Conservation (phyloP, 352 stramenopile species). For the Phytophthora pisi region DNA sequence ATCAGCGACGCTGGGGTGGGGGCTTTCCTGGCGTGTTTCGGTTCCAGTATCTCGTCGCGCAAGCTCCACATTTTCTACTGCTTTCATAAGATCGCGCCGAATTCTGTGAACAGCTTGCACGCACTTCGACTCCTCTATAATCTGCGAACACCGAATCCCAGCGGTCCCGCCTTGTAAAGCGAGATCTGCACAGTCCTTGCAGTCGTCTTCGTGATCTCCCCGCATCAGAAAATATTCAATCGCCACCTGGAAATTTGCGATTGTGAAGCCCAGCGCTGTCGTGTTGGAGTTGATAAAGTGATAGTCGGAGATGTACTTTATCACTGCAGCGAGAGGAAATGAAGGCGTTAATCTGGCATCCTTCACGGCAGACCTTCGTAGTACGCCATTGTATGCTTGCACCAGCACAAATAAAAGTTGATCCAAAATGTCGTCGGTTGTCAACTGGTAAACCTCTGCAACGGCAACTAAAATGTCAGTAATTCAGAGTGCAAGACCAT, state of each 20-base stretch:
- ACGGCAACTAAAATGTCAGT: neutral
- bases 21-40: constrained; percentile 23
- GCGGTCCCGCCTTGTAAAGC: constrained; percentile 17
- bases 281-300: constrained; percentile 89
- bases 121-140: constrained; percentile 38
- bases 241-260: constrained; percentile 83
- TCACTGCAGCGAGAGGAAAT: constrained; percentile 62
- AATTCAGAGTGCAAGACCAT: neutral
- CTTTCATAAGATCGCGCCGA: constrained; percentile 30
- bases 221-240: constrained; percentile 78
- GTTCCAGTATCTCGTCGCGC: constrained; percentile 21
- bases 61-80: constrained; percentile 29
- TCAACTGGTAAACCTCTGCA: constrained; percentile 61
- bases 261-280: constrained; percentile 76
- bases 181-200: constrained; percentile 28
- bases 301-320: constrained; percentile 79
- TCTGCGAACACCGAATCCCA: constrained; percentile 21
- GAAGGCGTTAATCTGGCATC: constrained; percentile 13
- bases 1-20: neutral
- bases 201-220: constrained; percentile 34
- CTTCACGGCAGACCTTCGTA: constrained; percentile 9
- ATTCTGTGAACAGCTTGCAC: constrained; percentile 30
- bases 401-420: constrained; percentile 75
- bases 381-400: constrained; percentile 44
- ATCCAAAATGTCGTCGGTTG: constrained; percentile 84